phyloP scores from a whole-genome alignment of 2,329 filamentous ascomycete genomes.

The Alternaria arbusti region DNA sequence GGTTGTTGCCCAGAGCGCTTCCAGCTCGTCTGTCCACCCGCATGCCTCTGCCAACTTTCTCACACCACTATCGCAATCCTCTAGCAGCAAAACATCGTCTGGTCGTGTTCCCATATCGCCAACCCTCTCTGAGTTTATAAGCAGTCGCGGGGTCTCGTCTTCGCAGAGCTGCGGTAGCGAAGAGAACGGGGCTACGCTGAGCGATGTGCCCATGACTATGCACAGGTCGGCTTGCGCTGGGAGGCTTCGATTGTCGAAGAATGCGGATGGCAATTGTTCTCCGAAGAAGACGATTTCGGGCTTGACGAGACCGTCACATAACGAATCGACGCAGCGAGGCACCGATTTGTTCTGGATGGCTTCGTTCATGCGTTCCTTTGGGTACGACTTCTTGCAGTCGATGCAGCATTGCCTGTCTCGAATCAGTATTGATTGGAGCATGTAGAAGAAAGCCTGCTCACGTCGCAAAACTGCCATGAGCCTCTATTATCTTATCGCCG shows the following conservation, averaged over 20 bases:
- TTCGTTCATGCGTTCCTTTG: constrained; percentile 74
- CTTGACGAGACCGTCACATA: constrained; percentile 83
- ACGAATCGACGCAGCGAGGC: constrained; percentile 67
- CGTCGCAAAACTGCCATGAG: constrained; percentile 88
- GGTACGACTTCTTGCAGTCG: constrained; percentile 77
- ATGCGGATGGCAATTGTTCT: constrained; percentile 70
- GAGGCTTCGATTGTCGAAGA: constrained; percentile 65
- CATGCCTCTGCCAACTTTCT: constrained; percentile 77
- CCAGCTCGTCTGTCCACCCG: constrained; percentile 86
- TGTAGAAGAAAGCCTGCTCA: not conserved
- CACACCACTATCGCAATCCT: constrained; percentile 83
- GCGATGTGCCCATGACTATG: constrained; percentile 87
- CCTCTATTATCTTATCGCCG: constrained; percentile 81
- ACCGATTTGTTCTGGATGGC: constrained; percentile 72
- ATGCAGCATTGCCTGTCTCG: constrained; percentile 77
- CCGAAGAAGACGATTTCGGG: constrained; percentile 96
- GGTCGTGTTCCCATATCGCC: constrained; percentile 76
- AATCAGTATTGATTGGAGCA: not conserved
- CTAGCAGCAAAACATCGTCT: constrained; percentile 85
- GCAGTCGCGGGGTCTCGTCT: constrained; percentile 72
- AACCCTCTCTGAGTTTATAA: constrained; percentile 87
- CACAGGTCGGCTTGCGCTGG: constrained; percentile 73
- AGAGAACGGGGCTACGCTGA: constrained; percentile 89
- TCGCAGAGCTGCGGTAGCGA: constrained; percentile 71
- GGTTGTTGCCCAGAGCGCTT: constrained; percentile 72